Percentiles rank a stretch among this genome's conserved stretches.
Evolutionary conservation across 495 filamentous ascomycete species (phyloP).

Genomic region (Tuber brumale): DNA sequence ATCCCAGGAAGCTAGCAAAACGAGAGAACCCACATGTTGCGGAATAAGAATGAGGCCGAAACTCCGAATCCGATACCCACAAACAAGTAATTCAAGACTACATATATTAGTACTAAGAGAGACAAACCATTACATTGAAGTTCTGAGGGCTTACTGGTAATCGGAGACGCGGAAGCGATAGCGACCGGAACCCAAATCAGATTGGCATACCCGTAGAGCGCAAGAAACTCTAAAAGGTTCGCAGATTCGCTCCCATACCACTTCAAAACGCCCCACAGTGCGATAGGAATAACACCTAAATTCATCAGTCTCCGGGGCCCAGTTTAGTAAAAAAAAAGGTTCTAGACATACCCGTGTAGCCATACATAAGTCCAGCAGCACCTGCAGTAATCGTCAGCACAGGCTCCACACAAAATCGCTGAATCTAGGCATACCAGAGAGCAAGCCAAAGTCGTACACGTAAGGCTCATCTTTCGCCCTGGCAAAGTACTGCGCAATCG

Average conservation of each 20-base stretch:
- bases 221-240: slow-evolving; percentile 86
- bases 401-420: neutral
- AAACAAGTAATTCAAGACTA: slow-evolving; percentile 82
- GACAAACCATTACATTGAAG: neutral
- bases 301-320: neutral
- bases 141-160: slow-evolving; percentile 47
- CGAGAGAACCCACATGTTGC: slow-evolving; percentile 60
- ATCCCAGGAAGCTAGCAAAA: slow-evolving; percentile 20
- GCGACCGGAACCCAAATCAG: slow-evolving; percentile 95
- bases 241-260: slow-evolving; percentile 90
- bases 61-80: slow-evolving; percentile 82
- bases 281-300: slow-evolving; percentile 57
- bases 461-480: slow-evolving; percentile 56
- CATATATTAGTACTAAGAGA: slow-evolving; percentile 2
- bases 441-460: slow-evolving; percentile 79
- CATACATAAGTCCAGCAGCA: slow-evolving; percentile 60
- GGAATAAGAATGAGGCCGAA: slow-evolving; percentile 76
- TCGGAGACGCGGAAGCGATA: slow-evolving; percentile 76
- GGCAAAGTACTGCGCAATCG: slow-evolving; percentile 81
- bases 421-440: slow-evolving; percentile 69
- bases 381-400: neutral
- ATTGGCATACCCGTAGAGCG: slow-evolving; percentile 91
- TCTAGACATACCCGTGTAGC: slow-evolving; percentile 64
- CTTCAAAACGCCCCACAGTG: slow-evolving; percentile 77
- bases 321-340: neutral